phyloP scores from a whole-genome alignment of 164 flowering plant genomes.

The Stephania japonica region DNA sequence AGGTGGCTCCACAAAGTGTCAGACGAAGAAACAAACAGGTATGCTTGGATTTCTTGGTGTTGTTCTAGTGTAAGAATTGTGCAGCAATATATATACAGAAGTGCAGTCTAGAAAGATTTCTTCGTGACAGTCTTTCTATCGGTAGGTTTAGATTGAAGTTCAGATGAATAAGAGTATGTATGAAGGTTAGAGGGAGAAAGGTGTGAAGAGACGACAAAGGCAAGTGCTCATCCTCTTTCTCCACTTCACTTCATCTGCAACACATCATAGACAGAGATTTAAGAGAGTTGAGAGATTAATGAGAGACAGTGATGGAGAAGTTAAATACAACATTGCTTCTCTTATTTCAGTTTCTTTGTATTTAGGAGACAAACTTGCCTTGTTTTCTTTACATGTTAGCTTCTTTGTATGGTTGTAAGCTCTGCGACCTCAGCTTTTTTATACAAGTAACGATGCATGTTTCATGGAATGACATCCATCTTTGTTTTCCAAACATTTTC shows the following conservation, averaged over 20 bases:
- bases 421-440: constrained; percentile 8
- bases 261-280: constrained; percentile 1
- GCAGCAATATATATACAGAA: constrained; percentile 33
- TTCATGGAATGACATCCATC: not conserved
- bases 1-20: constrained; percentile 5
- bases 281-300: not conserved
- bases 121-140: constrained; percentile 10
- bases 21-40: not conserved
- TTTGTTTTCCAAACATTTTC: not conserved
- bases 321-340: not conserved
- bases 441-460: not conserved
- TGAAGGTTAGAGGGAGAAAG: constrained; percentile 46
- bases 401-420: not conserved
- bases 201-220: constrained; percentile 73
- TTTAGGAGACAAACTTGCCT: not conserved
- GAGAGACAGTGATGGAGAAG: not conserved
- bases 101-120: constrained; percentile 26
- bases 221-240: constrained; percentile 98
- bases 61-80: constrained; percentile 28
- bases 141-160: constrained; percentile 3
- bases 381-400: not conserved
- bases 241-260: constrained; percentile 27
- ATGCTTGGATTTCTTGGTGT: constrained; percentile 18
- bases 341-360: constrained; percentile 9
- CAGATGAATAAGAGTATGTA: not conserved